These are phyloP conservation scores for Magnolia sinica DNA, from an alignment of 164 flowering plant genomes.

Conservation along the genomic window DNA sequence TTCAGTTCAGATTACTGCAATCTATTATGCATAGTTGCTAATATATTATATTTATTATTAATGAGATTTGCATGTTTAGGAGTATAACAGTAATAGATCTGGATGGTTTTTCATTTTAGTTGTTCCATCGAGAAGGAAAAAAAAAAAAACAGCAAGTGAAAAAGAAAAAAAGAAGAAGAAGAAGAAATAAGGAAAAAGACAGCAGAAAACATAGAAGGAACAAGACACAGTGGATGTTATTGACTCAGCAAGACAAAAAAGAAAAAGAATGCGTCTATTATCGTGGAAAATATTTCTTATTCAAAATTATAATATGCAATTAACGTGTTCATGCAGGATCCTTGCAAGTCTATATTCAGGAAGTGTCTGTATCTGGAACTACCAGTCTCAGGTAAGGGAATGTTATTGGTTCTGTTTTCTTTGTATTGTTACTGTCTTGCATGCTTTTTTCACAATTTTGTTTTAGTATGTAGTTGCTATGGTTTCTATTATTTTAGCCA, in stretches of 20 bases:
- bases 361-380: constrained; percentile 79
- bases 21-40: not conserved
- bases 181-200: too few species aligned
- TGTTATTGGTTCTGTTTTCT: not conserved
- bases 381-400: constrained; percentile 59
- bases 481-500: not conserved
- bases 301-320: not conserved
- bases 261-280: too few species aligned
- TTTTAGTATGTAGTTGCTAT: not conserved
- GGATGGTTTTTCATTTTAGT: too few species aligned
- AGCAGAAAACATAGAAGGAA: too few species aligned
- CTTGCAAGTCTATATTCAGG: constrained; percentile 88
- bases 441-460: too few species aligned
- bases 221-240: too few species aligned
- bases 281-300: not conserved
- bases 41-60: not conserved
- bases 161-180: too few species aligned
- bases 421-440: not conserved
- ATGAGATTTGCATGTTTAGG: too few species aligned
- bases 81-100: too few species aligned
- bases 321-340: constrained; percentile 52
- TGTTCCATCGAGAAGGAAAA: too few species aligned
- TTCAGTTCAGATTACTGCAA: not conserved
- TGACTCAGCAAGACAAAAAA: too few species aligned
- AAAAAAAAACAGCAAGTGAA: too few species aligned